Base-by-base conservation (phyloP, 148 eudicot genomes). In the Silene conica region DNA sequence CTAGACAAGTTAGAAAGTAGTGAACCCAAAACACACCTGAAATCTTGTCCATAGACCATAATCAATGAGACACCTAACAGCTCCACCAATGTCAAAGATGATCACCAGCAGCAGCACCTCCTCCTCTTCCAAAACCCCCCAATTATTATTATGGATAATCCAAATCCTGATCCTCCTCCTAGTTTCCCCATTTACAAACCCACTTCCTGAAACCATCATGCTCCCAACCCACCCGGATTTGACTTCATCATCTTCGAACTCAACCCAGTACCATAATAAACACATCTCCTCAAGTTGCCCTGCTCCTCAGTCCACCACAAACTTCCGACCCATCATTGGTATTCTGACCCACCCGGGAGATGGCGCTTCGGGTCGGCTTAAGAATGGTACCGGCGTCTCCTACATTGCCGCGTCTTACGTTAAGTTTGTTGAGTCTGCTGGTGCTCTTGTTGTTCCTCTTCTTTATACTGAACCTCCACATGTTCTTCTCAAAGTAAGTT, bases 381-480 rank as follows among this genome's bases (percentile, higher is more conserved):
- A 23, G 14, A 90, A 90, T 68, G 86, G 82, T 8, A 78, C 89
- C 6, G 72, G 77, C 46, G 89, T 88, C 6, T 95, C 99, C 1
- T 88, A 86, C 66, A 89, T 95, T 31, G 96, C 99, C 5, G 93
- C 99, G 0, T 90, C 96, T 9, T 95, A 95, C 73, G 97, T 92
- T 38, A 95, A 95, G 80, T 92, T 95, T 72, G 92, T 86, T 0
- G 99, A 95, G 76, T 85, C 97, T 6, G 93, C 97, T 74, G 99
- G 99, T 18, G 99, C 96, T 23, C 84, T 97, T 70, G 97, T 92
- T 76, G 84, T 95, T 80, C 99, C 99, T 34, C 88, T 95, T 41
- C 77, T 92, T 21, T 92, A 87, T 70, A 95, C 88, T 28, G 97
- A 95, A 57, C 97, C 93, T 67, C 71, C 78, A 11, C 81, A 90